Percentiles rank a stretch among this genome's conserved stretches.
Evolutionary conservation across 768 basidiomycete species (phyloP).

Genomic region (Lactarius psammicola): DNA sequence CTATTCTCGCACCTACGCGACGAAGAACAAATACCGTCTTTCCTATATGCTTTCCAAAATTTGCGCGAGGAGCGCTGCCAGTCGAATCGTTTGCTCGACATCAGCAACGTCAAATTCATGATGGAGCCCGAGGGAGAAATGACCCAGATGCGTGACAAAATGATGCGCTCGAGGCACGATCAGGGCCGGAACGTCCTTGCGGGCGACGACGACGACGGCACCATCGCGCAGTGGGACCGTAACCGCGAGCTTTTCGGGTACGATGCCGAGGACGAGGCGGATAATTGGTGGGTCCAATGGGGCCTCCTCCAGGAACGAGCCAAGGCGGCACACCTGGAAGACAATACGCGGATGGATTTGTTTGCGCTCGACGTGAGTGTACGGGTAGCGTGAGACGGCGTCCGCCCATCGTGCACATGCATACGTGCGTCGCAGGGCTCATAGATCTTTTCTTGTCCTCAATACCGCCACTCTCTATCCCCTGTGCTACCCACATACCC

Average conservation of each 20-base stretch:
- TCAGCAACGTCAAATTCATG: constrained; percentile 29
- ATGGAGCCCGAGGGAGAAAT: constrained; percentile 29
- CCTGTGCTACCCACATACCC: background rate
- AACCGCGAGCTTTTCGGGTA: constrained; percentile 36
- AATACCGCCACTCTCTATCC: background rate
- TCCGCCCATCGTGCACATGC: background rate
- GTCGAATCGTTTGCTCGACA: constrained; percentile 29
- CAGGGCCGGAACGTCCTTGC: constrained; percentile 30
- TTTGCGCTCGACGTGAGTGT: constrained; percentile 20
- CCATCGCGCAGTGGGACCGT: constrained; percentile 34
- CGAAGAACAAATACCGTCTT: constrained; percentile 35
- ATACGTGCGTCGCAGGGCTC: background rate
- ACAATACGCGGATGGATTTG: background rate
- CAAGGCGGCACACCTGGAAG: constrained; percentile 10
- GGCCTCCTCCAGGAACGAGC: constrained; percentile 32
- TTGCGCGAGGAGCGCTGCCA: constrained; percentile 35
- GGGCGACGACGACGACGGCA: constrained; percentile 31
- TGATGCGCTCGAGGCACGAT: constrained; percentile 30
- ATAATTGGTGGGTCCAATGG: constrained; percentile 42
- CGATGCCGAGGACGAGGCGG: constrained; percentile 40
- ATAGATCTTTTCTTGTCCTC: background rate
- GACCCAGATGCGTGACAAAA: constrained; percentile 32
- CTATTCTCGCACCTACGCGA: constrained; percentile 39
- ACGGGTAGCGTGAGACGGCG: constrained; percentile 1
- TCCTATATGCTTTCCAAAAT: constrained; percentile 39